phyloP scores from a whole-genome alignment of 768 basidiomycete species.

The Mycena olivaceomarginata region DNA sequence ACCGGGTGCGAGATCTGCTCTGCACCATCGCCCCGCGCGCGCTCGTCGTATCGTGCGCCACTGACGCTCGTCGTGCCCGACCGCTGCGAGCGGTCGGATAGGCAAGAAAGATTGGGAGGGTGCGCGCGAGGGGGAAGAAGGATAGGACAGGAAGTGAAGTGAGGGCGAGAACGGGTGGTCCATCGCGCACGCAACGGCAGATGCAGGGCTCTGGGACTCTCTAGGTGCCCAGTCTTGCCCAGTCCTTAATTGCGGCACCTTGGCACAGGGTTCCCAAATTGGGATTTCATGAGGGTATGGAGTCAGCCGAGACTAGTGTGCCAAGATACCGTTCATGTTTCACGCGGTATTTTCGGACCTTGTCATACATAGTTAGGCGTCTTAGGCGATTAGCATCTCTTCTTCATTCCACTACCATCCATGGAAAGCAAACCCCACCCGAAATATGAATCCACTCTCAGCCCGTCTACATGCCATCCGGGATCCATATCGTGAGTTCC shows the following conservation, averaged over 20 bases:
- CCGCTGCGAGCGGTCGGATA: slow-evolving; percentile 2
- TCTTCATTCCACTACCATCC: not conserved
- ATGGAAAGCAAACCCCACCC: not conserved
- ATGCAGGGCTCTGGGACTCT: too few relatives aligned
- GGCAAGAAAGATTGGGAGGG: not conserved
- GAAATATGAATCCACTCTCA: not conserved
- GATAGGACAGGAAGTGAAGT: not conserved
- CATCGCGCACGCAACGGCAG: slow-evolving; percentile 1
- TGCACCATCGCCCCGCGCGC: not conserved
- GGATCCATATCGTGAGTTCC: not conserved
- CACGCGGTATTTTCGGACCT: too few relatives aligned
- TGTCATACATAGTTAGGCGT: too few relatives aligned
- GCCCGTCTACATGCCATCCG: not conserved
- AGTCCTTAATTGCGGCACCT: too few relatives aligned
- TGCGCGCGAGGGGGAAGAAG: slow-evolving; percentile 4
- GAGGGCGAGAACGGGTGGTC: not conserved
- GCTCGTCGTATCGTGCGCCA: slow-evolving; percentile 4
- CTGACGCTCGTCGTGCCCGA: slow-evolving; percentile 1
- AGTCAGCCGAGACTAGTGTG: too few relatives aligned
- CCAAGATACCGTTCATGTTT: too few relatives aligned
- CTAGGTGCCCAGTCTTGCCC: too few relatives aligned
- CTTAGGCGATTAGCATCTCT: not conserved
- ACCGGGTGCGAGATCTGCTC: slow-evolving; percentile 8
- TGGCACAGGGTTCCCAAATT: too few relatives aligned
- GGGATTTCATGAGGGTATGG: too few relatives aligned